Conservation (phyloP, 2,329 filamentous ascomycete species). For the Diplodia seriata region DNA sequence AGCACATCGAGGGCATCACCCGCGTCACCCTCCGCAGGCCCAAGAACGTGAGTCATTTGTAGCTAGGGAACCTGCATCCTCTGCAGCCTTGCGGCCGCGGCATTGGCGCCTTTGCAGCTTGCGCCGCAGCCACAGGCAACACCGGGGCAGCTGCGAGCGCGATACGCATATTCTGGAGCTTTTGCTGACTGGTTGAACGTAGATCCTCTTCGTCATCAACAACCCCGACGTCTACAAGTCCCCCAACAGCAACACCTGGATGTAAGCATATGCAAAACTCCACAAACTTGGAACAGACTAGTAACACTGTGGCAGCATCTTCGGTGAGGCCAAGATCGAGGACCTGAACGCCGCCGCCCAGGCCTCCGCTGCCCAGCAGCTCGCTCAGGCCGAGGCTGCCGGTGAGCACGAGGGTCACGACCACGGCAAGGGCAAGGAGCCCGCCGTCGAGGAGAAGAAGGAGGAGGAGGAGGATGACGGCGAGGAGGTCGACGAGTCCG, state of each 20-base stretch:
- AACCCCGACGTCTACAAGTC: conserved; percentile 99
- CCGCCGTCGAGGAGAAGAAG: conserved; percentile 66
- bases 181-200: conserved; percentile 35
- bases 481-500: conserved; percentile 93
- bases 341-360: conserved; percentile 98
- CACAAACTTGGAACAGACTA: conserved; percentile 25
- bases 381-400: conserved; percentile 74
- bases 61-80: background rate
- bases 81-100: background rate
- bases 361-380: conserved; percentile 93
- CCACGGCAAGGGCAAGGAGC: conserved; percentile 69
- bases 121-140: background rate
- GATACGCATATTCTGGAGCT: background rate
- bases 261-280: conserved; percentile 67
- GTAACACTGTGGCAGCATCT: conserved; percentile 71
- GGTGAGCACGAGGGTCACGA: conserved; percentile 67
- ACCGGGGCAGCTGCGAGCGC: background rate
- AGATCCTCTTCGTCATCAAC: conserved; percentile 99
- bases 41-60: conserved; percentile 83
- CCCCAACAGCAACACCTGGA: conserved; percentile 99
- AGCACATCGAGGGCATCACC: conserved; percentile 96
- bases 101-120: conserved; percentile 2
- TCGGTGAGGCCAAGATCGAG: conserved; percentile 99
- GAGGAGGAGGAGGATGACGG: conserved; percentile 86
- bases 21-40: conserved; percentile 96